phyloP scores from a whole-genome alignment of 2,329 filamentous ascomycete species.

The Sclerotinia borealis region DNA sequence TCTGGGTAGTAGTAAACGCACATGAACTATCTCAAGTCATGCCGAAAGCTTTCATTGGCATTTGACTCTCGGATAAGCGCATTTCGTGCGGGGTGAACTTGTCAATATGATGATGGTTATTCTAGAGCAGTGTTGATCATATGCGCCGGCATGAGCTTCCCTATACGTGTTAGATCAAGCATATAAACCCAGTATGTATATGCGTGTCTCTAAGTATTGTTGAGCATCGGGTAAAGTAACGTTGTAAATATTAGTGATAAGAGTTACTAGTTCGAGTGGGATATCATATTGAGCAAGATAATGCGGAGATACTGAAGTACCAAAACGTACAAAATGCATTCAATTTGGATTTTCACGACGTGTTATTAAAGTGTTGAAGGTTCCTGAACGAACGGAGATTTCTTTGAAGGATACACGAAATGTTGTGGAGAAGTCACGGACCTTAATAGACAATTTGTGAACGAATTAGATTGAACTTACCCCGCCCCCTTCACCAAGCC shows the following conservation, averaged over 20 bases:
- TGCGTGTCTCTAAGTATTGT: background rate
- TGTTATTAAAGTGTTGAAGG: background rate
- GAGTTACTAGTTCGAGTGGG: background rate
- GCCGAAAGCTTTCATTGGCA: background rate
- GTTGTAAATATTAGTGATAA: constrained; percentile 7
- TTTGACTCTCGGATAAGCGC: constrained; percentile 1
- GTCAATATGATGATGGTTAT: constrained; percentile 3
- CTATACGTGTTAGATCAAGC: constrained; percentile 3
- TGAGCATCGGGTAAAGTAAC: background rate
- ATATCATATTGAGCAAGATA: background rate
- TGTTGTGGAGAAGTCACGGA: background rate
- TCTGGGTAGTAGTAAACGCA: constrained; percentile 2
- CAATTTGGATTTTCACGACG: background rate
- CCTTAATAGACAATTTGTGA: background rate
- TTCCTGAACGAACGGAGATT: background rate
- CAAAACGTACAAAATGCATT: background rate
- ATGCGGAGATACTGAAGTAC: background rate
- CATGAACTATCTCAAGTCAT: constrained; percentile 4
- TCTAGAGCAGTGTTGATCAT: constrained; percentile 12
- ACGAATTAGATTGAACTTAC: constrained; percentile 2
- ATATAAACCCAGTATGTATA: background rate
- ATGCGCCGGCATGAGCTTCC: constrained; percentile 12
- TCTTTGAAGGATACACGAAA: background rate
- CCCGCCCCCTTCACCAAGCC: background rate
- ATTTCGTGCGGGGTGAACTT: background rate